A percentile compares a stretch with the other conserved stretches of the same genome.
phyloP scores from a whole-genome alignment of 2,329 filamentous ascomycete species.

The Alternaria arborescens region DNA sequence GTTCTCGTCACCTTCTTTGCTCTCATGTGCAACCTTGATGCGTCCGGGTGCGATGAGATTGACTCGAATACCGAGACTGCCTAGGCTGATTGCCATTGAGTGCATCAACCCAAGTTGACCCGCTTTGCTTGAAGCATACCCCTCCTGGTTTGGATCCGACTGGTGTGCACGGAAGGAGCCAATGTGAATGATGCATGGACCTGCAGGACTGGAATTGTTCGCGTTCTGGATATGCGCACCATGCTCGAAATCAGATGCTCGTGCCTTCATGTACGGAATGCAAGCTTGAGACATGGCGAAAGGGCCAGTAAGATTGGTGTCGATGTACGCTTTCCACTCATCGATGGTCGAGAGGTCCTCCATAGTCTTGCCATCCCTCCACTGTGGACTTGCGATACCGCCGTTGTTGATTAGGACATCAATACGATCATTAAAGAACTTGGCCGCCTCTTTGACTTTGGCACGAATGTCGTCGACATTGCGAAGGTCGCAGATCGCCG shows the following conservation, averaged over 20 bases:
- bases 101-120: constrained; percentile 62
- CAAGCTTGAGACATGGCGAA: constrained; percentile 59
- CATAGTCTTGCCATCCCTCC: constrained; percentile 58
- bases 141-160: constrained; percentile 59
- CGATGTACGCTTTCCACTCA: constrained; percentile 58
- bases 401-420: constrained; percentile 53
- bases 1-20: constrained; percentile 55
- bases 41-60: constrained; percentile 59
- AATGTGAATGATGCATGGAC: constrained; percentile 59
- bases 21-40: constrained; percentile 59
- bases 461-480: constrained; percentile 53
- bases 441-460: constrained; percentile 53
- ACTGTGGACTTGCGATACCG: constrained; percentile 51
- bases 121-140: constrained; percentile 62
- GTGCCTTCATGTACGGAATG: constrained; percentile 57
- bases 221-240: constrained; percentile 40
- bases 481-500: constrained; percentile 56
- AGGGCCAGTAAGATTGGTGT: constrained; percentile 58
- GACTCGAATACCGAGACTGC: constrained; percentile 55
- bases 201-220: constrained; percentile 37
- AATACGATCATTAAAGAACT: constrained; percentile 54
- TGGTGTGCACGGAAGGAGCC: constrained; percentile 58
- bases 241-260: constrained; percentile 32
- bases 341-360: constrained; percentile 54
- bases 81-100: constrained; percentile 59